Percentiles rank a stretch among this genome's conserved stretches.
phyloP scores from a whole-genome alignment of 2,329 filamentous ascomycete genomes.

The Trichoderma koningii region DNA sequence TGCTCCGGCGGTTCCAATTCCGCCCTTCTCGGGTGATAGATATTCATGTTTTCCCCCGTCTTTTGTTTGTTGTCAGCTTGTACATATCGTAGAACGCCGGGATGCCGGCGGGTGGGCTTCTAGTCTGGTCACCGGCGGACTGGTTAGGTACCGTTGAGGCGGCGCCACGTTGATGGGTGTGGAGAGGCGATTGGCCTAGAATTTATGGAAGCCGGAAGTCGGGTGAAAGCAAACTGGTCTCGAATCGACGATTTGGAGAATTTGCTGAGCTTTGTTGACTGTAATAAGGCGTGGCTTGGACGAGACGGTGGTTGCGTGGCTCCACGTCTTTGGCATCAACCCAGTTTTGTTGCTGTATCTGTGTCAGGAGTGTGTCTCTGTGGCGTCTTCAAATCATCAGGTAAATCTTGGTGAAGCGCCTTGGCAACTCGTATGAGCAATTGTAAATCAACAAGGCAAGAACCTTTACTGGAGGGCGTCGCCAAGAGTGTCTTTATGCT shows the following conservation, averaged over 20 bases:
- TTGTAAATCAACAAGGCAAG: too few relatives aligned
- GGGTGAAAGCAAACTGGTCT: neutral
- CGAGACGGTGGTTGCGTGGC: neutral
- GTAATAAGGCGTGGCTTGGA: neutral
- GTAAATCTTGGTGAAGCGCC: neutral
- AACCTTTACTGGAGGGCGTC: neutral
- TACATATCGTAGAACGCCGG: neutral
- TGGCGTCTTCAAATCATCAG: neutral
- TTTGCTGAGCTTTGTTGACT: neutral
- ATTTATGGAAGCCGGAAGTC: neutral
- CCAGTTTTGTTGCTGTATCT: too few relatives aligned
- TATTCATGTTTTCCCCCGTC: too few relatives aligned
- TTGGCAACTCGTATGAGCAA: too few relatives aligned
- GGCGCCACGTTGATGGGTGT: constrained; percentile 10
- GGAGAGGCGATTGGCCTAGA: neutral
- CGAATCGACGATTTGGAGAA: neutral
- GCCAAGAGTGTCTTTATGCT: neutral
- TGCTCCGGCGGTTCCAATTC: neutral
- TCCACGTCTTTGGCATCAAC: neutral
- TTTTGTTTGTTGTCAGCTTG: neutral
- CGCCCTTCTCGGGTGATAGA: neutral
- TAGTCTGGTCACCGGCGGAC: neutral
- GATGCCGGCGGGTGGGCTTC: constrained; percentile 7
- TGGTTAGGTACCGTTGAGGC: neutral
- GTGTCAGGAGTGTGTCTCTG: neutral